Base-by-base conservation (phyloP, 345 rosid genomes). In the Lenwebbia sp. region DNA sequence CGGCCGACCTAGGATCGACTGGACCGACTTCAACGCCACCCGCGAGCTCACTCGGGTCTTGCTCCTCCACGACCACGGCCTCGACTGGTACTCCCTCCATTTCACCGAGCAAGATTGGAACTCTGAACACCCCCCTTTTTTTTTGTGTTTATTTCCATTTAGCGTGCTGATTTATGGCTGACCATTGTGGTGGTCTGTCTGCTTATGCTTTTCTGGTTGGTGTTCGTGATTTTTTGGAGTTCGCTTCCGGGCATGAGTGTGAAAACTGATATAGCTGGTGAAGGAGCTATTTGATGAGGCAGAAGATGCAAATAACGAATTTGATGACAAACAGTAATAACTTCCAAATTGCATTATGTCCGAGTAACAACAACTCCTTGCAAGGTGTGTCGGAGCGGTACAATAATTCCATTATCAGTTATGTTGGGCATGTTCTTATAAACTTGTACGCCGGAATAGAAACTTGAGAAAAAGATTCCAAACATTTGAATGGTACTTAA, bases 1-100 rank as follows among this genome's bases (percentile, higher is more conserved):
- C 30, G 94, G 89, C 76, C 91, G 93, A 55, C 92, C 98, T 83
- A 93, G 92, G 84, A 94, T 97, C 84, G 94, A 97, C 84, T 97
- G 99, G 99, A 92, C 99, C 53, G 95, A 96, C 86, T 95, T 93
- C 92, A 93, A 95, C 88, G 94, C 99, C 50, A 94, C 96, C 47
- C 91, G 98, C 7, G 98, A 97, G 85, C 99, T 97, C 89, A 96
- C 98, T 25, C 95, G 98, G 54, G 85, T 89, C 91, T 91, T 96
- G 76, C 99, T 97, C 26, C 90, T 94, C 76, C 96, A 96, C 75
- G 98, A 95, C 83, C 95, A 95, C 22, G 89, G 86, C 83, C 87
- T 97, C 88, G 82, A 89, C 74, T 93, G 98, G 97, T 95, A 89
- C 85, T 21, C 78, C 78, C 78, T 33, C 47, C 78, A 3, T 33